Conservation (phyloP, 176 grass and related monocot genomes). For the Triticum turgidum region DNA sequence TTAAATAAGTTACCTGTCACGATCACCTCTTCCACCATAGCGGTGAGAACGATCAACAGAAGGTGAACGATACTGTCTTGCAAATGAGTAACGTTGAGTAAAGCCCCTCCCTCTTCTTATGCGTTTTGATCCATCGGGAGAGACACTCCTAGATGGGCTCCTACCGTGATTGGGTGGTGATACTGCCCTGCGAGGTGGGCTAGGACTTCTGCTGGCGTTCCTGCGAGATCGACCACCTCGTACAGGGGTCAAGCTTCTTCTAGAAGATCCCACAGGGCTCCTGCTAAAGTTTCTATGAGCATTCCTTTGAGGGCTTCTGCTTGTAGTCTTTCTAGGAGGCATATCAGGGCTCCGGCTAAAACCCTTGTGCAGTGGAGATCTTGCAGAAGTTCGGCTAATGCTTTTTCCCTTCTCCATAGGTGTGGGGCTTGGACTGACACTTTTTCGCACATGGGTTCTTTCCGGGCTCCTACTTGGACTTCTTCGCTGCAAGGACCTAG, state of each 20-base stretch:
- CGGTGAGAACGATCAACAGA: slow-evolving; percentile 73
- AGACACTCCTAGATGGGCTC: slow-evolving; percentile 85
- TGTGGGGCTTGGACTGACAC: slow-evolving; percentile 47
- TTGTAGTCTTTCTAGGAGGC: slow-evolving; percentile 46
- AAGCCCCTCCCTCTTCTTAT: slow-evolving; percentile 87
- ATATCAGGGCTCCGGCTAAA: slow-evolving; percentile 52
- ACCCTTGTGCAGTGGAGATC: slow-evolving; percentile 40
- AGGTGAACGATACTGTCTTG: slow-evolving; percentile 91
- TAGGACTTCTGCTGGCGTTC: slow-evolving; percentile 70
- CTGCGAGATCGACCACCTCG: slow-evolving; percentile 58
- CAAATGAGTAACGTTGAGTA: slow-evolving; percentile 87
- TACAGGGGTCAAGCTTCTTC: slow-evolving; percentile 70
- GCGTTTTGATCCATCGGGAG: slow-evolving; percentile 87
- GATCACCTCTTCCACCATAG: slow-evolving; percentile 74
- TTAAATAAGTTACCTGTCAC: slow-evolving; percentile 59
- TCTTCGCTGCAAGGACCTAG: slow-evolving; percentile 55
- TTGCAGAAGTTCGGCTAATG: slow-evolving; percentile 50
- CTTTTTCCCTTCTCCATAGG: slow-evolving; percentile 50
- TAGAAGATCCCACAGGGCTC: slow-evolving; percentile 61
- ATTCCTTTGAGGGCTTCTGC: slow-evolving; percentile 58
- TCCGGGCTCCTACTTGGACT: slow-evolving; percentile 56
- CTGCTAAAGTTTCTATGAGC: slow-evolving; percentile 58
- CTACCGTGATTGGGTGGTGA: slow-evolving; percentile 66
- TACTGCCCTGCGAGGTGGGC: slow-evolving; percentile 52
- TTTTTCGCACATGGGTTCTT: slow-evolving; percentile 41